Base-by-base conservation (phyloP, 2,329 filamentous ascomycete genomes). In the Sporothrix globosa region DNA sequence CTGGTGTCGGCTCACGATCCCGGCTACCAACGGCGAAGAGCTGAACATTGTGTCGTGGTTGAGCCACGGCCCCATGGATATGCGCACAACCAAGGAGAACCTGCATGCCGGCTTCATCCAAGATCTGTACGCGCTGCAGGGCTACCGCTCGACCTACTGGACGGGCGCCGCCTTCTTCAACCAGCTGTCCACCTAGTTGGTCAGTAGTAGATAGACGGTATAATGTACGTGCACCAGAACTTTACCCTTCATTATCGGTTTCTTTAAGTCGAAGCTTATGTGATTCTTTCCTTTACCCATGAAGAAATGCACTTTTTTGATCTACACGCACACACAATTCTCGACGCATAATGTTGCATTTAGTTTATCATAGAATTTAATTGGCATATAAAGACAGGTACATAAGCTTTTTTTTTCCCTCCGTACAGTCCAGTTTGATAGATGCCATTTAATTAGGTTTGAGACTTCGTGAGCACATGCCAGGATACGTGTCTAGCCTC, bases 81-180 rank as follows among this genome's bases (percentile, higher is more conserved):
- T 78, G 70, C 74, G 75, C n/a, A 77, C 79, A 0, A 69, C 77
- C 1, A 69, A 73, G 0, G 74, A 76, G 1, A 75, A 76, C 24
- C 74, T 82, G 7, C 67, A 73, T n/a, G 74, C 69, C 3, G 81
- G 81, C 2, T 81, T 80, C 68, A 77, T 81, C 56, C 73, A 78
- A 56, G 70, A 79, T 10, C 73, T 80, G 50, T 79, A 81, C 52
- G 76, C 74, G 0, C 74, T 83, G 27, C 81, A 83, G 74, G 81
- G 81, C 2, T 72, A 76, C 46, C 74, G 76, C 11, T 78, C 76
- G n/a, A 83, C 81, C 1, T 83, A 76, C 74, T 83, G 79, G 69
- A 81, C 82, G 0, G 81, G 80, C 0, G 79, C 74, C 3, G 76
- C 78, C 1, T 80, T 76, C 70, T 70, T 75, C 5, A 74, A 74